These are phyloP conservation scores for Huntiella omanensis DNA, from an alignment of 2,329 filamentous ascomycete genomes.

Conservation along the genomic window DNA sequence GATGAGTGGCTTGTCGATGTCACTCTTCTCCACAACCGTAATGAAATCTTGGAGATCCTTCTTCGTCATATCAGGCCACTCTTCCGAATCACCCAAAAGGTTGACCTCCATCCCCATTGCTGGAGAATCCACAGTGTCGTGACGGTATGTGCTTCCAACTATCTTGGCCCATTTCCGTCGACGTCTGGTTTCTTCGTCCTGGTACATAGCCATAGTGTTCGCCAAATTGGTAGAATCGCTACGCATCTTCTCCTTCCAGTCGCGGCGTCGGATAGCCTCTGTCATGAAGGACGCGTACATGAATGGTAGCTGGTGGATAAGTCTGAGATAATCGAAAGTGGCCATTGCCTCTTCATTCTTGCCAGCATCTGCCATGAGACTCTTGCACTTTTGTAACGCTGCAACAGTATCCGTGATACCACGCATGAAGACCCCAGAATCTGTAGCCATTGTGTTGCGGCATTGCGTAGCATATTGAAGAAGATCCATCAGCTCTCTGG, in stretches of 20 bases:
- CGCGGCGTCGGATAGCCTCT: conserved; percentile 67
- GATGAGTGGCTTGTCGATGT: conserved; percentile 45
- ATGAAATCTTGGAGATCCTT: conserved; percentile 63
- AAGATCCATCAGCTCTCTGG: conserved; percentile 42
- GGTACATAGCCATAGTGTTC: conserved; percentile 81
- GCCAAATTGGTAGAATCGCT: conserved; percentile 71
- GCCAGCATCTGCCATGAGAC: conserved; percentile 51
- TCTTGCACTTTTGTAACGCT: conserved; percentile 24
- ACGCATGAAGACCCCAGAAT: conserved; percentile 59
- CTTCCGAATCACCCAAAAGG: conserved; percentile 57
- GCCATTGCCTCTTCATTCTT: conserved; percentile 58
- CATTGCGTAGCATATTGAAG: conserved; percentile 39
- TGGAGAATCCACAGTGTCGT: conserved; percentile 46
- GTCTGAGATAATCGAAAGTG: conserved; percentile 61
- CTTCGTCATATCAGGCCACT: conserved; percentile 63
- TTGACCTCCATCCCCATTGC: conserved; percentile 72
- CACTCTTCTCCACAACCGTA: conserved; percentile 42
- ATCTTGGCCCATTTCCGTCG: conserved; percentile 80
- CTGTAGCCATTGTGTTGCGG: conserved; percentile 47
- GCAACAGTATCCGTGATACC: conserved; percentile 50
- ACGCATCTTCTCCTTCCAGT: conserved; percentile 85
- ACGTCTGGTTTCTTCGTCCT: conserved; percentile 80
- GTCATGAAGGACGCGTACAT: conserved; percentile 79
- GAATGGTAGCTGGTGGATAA: conserved; percentile 67
- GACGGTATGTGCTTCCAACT: conserved; percentile 54